Evolutionary conservation across 805 yeast species (phyloP), one percentile per base, ranked within the genome.

Genomic region (Lachancea quebecensis): DNA sequence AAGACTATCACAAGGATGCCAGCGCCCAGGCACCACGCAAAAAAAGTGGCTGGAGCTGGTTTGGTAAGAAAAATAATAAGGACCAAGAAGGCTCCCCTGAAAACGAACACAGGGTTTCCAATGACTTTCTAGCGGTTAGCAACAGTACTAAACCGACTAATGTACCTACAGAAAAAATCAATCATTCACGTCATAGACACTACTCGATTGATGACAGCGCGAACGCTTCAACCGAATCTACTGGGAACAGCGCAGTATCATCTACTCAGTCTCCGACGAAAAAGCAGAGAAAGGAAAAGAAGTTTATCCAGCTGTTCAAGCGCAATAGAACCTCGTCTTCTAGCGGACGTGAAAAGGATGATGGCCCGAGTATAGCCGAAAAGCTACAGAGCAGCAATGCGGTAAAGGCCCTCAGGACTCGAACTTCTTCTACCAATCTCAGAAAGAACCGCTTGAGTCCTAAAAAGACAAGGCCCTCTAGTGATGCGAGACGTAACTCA

Each of bases 231-330:
- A n/a, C 21, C 4, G 39, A 21, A 18, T 11, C 30, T 11, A 32
- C 33, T 21, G 4, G 38, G 15, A 25, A 10, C 9, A 39, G 21
- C 16, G 38, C 33, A 21, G 16, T 28, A 2, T 10, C 38, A 15
- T 21, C 39, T 16, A 28, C 45, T 16, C 21, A 21, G 7, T 21
- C 25, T 21, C 25, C 39, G 3, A 14, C 36, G 30, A 49, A 45
- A 35, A 45, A 43, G 42, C 55, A 48, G 34, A 47, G 48, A 10
- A 45, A 54, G 10, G 61, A 58, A 39, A 55, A 59, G 41, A 58
- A 58, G 41, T 54, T 60, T 39, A 62, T 53, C 7, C 58, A 52
- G 33, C 40, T 56, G 25, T 56, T 56, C 33, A 56, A 49, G 40
- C 54, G 56, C 28, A 40, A 34, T 32, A 55, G 48, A 34, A 33